Evolutionary conservation across 163 green algal species (phyloP).

Genomic region (Scenedesmus sp.): DNA sequence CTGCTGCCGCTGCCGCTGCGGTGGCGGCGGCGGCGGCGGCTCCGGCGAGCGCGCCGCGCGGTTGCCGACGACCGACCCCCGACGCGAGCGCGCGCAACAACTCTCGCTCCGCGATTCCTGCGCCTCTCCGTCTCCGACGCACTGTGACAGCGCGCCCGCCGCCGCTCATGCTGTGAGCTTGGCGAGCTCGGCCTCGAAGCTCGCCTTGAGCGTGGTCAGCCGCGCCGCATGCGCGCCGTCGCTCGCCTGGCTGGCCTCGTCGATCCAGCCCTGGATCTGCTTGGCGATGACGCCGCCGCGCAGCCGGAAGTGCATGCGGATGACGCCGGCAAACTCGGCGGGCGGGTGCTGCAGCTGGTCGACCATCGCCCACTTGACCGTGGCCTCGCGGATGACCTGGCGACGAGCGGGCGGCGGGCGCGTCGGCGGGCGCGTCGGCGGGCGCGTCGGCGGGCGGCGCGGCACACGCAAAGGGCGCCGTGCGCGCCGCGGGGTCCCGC

Average conservation of each 20-base stretch:
- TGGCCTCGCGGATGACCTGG: conserved; percentile 63
- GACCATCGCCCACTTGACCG: conserved; percentile 73
- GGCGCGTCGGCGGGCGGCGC: no score
- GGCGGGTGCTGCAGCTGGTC: conserved; percentile 71
- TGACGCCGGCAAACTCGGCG: conserved; percentile 57
- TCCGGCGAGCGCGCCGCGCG: no score
- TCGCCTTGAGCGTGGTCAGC: conserved; percentile 26
- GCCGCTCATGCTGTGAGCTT: no score
- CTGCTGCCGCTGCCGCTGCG: background rate
- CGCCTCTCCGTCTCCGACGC: no score
- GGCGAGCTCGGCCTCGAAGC: conserved; percentile 35
- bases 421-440: no score
- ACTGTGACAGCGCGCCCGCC: no score
- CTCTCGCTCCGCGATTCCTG: no score
- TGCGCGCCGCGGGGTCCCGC: no score
- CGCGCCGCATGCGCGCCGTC: background rate
- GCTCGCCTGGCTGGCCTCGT: conserved; percentile 26
- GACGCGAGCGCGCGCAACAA: no score
- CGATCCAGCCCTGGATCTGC: conserved; percentile 45
- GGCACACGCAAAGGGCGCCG: no score
- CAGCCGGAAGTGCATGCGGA: conserved; percentile 72
- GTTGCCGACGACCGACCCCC: no score
- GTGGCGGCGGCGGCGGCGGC: background rate
- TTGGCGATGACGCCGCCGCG: conserved; percentile 18
- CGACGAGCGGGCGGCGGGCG: no score